Percentiles rank a stretch among this genome's conserved stretches.
Evolutionary conservation across 495 filamentous ascomycete species (phyloP).

Genomic region (Xylaria bambusicola): DNA sequence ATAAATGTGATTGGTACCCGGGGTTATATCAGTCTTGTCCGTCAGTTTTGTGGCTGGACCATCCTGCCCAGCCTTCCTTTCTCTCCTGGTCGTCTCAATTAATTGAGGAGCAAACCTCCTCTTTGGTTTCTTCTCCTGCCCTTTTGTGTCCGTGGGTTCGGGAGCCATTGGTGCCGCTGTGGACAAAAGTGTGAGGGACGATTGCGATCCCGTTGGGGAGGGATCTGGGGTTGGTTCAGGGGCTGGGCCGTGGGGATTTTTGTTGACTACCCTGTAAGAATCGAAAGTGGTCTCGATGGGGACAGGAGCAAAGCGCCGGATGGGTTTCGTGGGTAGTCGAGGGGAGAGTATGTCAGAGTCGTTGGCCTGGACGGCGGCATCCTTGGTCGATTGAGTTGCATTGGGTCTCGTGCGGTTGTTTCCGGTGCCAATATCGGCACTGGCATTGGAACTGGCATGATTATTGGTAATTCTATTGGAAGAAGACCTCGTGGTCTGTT

Average conservation of each 20-base stretch:
- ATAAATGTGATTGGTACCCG: slow-evolving; percentile 60
- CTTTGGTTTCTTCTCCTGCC: slow-evolving; percentile 30
- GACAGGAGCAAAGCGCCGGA: slow-evolving; percentile 56
- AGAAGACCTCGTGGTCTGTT: slow-evolving; percentile 52
- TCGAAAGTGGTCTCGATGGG: slow-evolving; percentile 63
- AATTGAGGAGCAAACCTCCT: slow-evolving; percentile 64
- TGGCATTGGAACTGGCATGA: neutral
- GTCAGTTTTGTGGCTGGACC: slow-evolving; percentile 51
- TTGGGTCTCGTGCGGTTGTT: neutral
- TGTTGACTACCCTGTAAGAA: slow-evolving; percentile 45
- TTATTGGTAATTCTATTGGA: slow-evolving; percentile 14
- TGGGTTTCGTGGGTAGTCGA: slow-evolving; percentile 19
- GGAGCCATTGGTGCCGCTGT: slow-evolving; percentile 16
- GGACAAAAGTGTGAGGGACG: slow-evolving; percentile 19
- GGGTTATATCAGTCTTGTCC: slow-evolving; percentile 61
- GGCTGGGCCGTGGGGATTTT: slow-evolving; percentile 34
- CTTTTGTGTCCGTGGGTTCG: slow-evolving; percentile 21
- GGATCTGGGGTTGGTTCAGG: slow-evolving; percentile 54
- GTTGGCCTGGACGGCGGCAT: slow-evolving; percentile 28
- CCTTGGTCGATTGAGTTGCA: slow-evolving; percentile 24
- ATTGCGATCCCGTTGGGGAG: slow-evolving; percentile 43
- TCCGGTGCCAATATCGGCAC: neutral
- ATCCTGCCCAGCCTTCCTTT: slow-evolving; percentile 54
- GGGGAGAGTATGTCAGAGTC: slow-evolving; percentile 27
- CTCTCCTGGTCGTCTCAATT: slow-evolving; percentile 65